A percentile compares a stretch with the other conserved stretches of the same genome.
phyloP scores from a whole-genome alignment of 495 filamentous ascomycete species.

The Aspergillus carlsbadensis region DNA sequence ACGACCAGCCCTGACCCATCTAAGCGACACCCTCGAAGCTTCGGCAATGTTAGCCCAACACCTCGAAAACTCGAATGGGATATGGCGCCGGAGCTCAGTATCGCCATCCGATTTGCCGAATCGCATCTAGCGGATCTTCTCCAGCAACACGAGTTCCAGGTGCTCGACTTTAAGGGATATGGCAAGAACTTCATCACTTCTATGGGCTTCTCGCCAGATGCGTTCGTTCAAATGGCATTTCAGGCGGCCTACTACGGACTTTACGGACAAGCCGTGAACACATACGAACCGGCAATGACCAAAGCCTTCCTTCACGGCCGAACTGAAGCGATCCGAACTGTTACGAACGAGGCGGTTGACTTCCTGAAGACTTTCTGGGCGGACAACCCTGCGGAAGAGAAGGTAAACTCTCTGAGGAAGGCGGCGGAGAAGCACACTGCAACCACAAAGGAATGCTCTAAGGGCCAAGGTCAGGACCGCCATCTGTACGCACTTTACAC shows the following conservation, averaged over 20 bases:
- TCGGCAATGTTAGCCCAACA: conserved; percentile 91
- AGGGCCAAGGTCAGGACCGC: conserved; percentile 88
- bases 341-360: conserved; percentile 74
- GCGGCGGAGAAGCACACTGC: conserved; percentile 80
- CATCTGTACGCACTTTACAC: conserved; percentile 94
- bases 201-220: conserved; percentile 94
- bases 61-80: conserved; percentile 98
- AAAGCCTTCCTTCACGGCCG: conserved; percentile 90
- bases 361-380: conserved; percentile 96
- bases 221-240: conserved; percentile 99
- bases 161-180: conserved; percentile 83
- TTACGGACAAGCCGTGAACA: conserved; percentile 90
- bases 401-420: conserved; percentile 79
- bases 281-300: conserved; percentile 98
- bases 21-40: conserved; percentile 89
- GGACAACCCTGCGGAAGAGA: conserved; percentile 76
- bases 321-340: conserved; percentile 88
- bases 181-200: conserved; percentile 98
- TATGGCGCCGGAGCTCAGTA: conserved; percentile 88
- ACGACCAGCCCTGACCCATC: conserved; percentile 88
- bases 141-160: conserved; percentile 93
- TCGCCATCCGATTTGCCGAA: conserved; percentile 92
- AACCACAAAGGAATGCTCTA: conserved; percentile 83
- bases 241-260: conserved; percentile 98
- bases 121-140: conserved; percentile 92